Conservation (phyloP, 129 eudicot species). For the Helichrysum umbraculigerum region DNA sequence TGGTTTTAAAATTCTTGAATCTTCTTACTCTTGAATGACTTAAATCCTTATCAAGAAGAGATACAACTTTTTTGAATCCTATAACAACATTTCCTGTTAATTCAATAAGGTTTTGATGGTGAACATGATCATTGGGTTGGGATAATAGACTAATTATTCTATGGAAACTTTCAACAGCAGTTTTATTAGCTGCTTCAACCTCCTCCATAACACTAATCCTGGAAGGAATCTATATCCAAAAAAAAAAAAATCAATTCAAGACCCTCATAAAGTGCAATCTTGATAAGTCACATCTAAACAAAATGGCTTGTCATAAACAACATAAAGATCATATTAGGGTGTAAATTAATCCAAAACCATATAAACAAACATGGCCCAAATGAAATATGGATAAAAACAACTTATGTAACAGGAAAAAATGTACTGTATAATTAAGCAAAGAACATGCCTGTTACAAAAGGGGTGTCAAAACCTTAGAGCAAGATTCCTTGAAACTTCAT, state of each 20-base stretch:
- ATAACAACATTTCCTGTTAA: conserved; percentile 69
- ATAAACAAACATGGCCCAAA: background rate
- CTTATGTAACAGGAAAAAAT: background rate
- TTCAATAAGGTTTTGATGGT: conserved; percentile 41
- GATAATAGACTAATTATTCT: conserved; percentile 56
- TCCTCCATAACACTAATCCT: conserved; percentile 50
- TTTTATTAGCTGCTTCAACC: conserved; percentile 68
- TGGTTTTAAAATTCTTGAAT: conserved; percentile 41
- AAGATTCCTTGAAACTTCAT: background rate
- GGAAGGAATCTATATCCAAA: background rate
- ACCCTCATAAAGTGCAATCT: conserved; percentile 2
- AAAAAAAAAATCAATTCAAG: conserved; percentile 6
- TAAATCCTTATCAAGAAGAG: conserved; percentile 53
- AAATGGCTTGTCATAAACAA: conserved; percentile 4
- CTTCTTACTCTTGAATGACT: conserved; percentile 73
- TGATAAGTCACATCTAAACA: background rate
- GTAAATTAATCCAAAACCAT: background rate
- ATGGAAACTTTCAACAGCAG: conserved; percentile 71
- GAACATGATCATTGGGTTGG: conserved; percentile 54
- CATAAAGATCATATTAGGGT: conserved; percentile 11
- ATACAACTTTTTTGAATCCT: conserved; percentile 67
- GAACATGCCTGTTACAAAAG: conserved; percentile 2
- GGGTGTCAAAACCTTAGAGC: background rate
- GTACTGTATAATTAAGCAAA: background rate
- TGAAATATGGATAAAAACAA: conserved; percentile 8